Percentiles rank a stretch among this genome's conserved stretches.
These are phyloP conservation scores for Cercis canadensis DNA, from an alignment of 306 rosid genomes.

Conservation along the genomic window DNA sequence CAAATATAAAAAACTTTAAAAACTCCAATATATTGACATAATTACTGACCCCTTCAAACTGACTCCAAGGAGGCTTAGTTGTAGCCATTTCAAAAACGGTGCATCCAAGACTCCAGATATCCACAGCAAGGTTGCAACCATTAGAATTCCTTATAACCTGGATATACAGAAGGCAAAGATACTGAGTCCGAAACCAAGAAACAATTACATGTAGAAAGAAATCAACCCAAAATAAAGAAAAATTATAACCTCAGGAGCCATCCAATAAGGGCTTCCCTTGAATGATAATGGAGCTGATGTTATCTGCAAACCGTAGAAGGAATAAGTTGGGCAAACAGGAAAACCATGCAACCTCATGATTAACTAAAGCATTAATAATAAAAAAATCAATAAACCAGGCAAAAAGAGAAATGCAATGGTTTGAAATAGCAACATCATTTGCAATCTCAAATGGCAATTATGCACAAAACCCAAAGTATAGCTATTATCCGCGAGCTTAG, in stretches of 20 bases:
- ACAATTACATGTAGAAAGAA: conserved; percentile 29
- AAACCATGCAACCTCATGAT: conserved; percentile 29
- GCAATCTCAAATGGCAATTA: conserved; percentile 3
- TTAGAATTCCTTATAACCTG: conserved; percentile 86
- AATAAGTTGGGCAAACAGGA: conserved; percentile 39
- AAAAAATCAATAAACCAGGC: conserved; percentile 22
- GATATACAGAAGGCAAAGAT: conserved; percentile 38
- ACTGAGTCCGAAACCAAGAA: conserved; percentile 34
- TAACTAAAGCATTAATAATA: conserved; percentile 21
- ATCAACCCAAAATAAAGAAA: conserved; percentile 17
- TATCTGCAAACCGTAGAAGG: conserved; percentile 62
- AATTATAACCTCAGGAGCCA: conserved; percentile 95
- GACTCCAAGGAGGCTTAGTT: conserved; percentile 98
- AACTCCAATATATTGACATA: background rate
- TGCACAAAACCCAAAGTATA: background rate
- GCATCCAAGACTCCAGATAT: conserved; percentile 99
- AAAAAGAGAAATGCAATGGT: background rate
- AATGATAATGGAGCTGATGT: conserved; percentile 86
- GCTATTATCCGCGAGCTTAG: background rate
- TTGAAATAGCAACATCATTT: background rate
- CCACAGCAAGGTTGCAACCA: conserved; percentile 94
- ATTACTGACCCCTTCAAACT: conserved; percentile 93
- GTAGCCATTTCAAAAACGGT: conserved; percentile 99
- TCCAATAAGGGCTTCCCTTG: conserved; percentile 99
- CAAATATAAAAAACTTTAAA: background rate